Conservation (phyloP, 2,329 filamentous ascomycete genomes). For the Neoascochyta sp. region DNA sequence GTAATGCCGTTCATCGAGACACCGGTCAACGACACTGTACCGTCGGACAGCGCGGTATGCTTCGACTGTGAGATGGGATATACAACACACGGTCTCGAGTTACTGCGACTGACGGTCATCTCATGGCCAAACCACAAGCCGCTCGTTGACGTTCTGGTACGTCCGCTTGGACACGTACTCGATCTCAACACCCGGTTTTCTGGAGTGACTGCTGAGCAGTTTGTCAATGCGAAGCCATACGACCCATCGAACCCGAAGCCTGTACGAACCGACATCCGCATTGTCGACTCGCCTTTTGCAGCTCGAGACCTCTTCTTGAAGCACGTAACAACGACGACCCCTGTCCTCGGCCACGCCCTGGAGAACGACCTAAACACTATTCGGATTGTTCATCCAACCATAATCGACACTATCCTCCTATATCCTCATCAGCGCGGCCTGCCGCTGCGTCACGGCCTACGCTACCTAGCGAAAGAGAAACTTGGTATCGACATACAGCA, state of each 20-base stretch:
- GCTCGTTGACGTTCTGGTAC: conserved; percentile 79
- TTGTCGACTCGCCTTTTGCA: conserved; percentile 69
- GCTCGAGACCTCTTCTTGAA: conserved; percentile 76
- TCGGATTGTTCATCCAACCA: conserved; percentile 76
- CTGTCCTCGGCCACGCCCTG: conserved; percentile 86
- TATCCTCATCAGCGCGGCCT: conserved; percentile 76
- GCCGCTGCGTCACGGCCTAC: conserved; percentile 75
- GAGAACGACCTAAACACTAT: conserved; percentile 91
- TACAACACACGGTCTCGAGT: conserved; percentile 80
- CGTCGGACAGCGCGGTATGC: conserved; percentile 59
- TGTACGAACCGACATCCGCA: conserved; percentile 51
- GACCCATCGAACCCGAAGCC: conserved; percentile 22
- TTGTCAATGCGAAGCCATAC: conserved; percentile 57
- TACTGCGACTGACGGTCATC: conserved; percentile 84
- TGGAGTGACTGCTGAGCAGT: conserved; percentile 75
- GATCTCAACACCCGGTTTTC: conserved; percentile 93
- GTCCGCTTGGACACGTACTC: conserved; percentile 76
- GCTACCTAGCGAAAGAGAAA: conserved; percentile 64
- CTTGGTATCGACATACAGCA: conserved; percentile 77
- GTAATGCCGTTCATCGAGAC: conserved; percentile 78
- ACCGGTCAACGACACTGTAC: conserved; percentile 56
- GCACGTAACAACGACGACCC: conserved; percentile 70
- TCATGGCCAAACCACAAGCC: conserved; percentile 75
- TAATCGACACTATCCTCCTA: conserved; percentile 82
- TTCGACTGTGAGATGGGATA: conserved; percentile 99